Base-by-base conservation (phyloP, 495 filamentous ascomycete genomes). In the Talaromyces trachyspermus region DNA sequence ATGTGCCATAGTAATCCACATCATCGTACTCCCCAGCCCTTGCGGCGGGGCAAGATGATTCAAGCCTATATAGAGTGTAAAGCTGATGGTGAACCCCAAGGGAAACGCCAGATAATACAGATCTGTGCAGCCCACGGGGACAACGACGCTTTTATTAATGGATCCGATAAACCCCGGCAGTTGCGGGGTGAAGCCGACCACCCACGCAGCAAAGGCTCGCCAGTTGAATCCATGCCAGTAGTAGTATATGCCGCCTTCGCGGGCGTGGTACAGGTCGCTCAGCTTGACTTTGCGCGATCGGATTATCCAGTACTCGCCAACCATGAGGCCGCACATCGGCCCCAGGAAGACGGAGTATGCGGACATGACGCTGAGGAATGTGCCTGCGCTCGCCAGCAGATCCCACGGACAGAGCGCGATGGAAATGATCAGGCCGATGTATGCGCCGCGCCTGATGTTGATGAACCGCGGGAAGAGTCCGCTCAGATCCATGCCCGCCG, bases 321-420 rank as follows among this genome's bases (percentile, higher is more conserved):
- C 54, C 49, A 69, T 50, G 15, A 70, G 60, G n/a, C 65, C 68
- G n/a, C 59, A 54, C 48, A 65, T 61, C 1, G 62, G 63, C 17
- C 60, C 60, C 3, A 74, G 49, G 56, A 76, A 72, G 22, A 76
- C 66, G 0, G 63, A 61, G 46, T 64, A 76, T 4, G 62, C 65
- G 25, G 61, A 66, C 8, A 76, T 55, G 6, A 73, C 66, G 27
- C 57, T 59, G 42, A 74, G 67, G 52, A 75, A 75, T 3, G 63
- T 74, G 20, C 57, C 53, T 6, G 68, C 71, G 25, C 53, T 61
- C 25, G 64, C 67, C 53, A 76, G 60, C 9, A 69, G 59, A 18
- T 75, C 59, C 71, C 70, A 75, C 2, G 72, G 72, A 38, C 64
- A 58, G 14, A 71, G 61, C 4, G 61, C 59, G 20, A 72, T 49